A percentile compares a stretch with the other conserved stretches of the same genome.
Evolutionary conservation across 2,329 filamentous ascomycete species (phyloP).

Genomic region (Mycosphaerelloides madeirae): DNA sequence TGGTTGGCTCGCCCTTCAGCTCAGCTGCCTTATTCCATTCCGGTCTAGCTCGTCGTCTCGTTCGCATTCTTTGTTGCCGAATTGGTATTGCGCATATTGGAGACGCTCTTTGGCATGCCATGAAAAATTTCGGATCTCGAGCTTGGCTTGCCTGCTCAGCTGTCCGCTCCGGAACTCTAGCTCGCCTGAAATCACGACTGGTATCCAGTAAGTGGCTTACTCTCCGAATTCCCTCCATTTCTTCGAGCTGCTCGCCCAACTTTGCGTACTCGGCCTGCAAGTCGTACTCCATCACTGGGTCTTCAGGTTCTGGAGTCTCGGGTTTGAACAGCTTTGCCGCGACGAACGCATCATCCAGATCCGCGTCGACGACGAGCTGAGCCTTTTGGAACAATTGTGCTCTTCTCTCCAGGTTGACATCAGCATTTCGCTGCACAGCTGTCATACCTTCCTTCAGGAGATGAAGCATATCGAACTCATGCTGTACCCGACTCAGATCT

Average conservation of each 20-base stretch:
- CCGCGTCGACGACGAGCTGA: constrained; percentile 2
- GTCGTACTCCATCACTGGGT: constrained; percentile 6
- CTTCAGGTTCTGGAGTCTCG: neutral
- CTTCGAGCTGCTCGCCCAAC: neutral
- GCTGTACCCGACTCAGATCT: no score
- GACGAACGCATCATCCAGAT: constrained; percentile 14
- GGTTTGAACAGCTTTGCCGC: constrained; percentile 4
- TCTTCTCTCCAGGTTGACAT: neutral
- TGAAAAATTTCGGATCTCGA: neutral
- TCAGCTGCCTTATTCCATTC: neutral
- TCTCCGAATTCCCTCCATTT: neutral
- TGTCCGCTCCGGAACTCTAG: neutral
- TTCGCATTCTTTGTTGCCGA: neutral
- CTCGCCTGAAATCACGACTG: neutral
- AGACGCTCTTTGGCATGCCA: neutral
- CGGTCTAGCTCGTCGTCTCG: neutral
- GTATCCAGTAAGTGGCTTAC: neutral
- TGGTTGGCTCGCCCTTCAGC: neutral
- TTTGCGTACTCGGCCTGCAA: constrained; percentile 11
- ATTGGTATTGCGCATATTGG: neutral
- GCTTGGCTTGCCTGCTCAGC: neutral
- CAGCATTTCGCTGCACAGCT: neutral
- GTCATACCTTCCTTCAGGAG: no score
- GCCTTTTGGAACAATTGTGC: neutral
- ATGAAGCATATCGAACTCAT: no score